Base-by-base conservation (phyloP, 768 basidiomycete genomes). In the Phaeotremella skinneri region DNA sequence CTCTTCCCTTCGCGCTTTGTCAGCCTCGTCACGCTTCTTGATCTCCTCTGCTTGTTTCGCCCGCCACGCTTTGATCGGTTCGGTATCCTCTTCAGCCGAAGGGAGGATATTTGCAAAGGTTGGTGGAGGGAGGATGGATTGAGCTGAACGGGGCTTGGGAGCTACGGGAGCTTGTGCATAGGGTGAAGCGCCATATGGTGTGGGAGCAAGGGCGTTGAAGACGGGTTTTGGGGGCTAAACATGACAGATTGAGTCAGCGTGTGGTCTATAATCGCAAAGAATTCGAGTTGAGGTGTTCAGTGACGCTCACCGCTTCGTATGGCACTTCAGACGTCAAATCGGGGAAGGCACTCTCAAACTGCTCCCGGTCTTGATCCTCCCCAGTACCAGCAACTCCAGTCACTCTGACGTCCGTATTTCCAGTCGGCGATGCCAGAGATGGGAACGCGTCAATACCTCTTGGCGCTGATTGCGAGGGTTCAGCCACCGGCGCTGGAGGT, bases 21-120 rank as follows among this genome's bases (percentile, higher is more conserved):
- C 87, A 26, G 81, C 84, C 67, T 88, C 89, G 75, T 97, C 93
- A 56, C 94, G 86, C 39, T 81, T 81, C 63, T 81, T 83, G 61
- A 97, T 92, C 72, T 92, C 91, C 25, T 82, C 86, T 25, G 84
- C 85, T 70, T 96, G 93, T 69, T 84, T 85, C 73, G 86, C 88
- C 47, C 89, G 85, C 94, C 94, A 97, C 71, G 86, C 81, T 74
- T 90, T 93, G 73, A 76, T 71, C 5, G 75, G 72, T 45, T 70
- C 70, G 16, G 73, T 68, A 9, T 76, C 75, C 47, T 74, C 70
- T 47, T 74, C 63, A 25, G 55, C 50, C 2, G 63, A 56, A 23
- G 66, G 62, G 3, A 73, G 61, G 57, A 66, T 73, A 49, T 73
- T 73, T 49, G 48, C 48, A 59, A 76, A 73, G 21, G 64, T 48